Base-by-base conservation (phyloP, 192 early-diverging fungal genomes). In the Paraglomus brasilianum region DNA sequence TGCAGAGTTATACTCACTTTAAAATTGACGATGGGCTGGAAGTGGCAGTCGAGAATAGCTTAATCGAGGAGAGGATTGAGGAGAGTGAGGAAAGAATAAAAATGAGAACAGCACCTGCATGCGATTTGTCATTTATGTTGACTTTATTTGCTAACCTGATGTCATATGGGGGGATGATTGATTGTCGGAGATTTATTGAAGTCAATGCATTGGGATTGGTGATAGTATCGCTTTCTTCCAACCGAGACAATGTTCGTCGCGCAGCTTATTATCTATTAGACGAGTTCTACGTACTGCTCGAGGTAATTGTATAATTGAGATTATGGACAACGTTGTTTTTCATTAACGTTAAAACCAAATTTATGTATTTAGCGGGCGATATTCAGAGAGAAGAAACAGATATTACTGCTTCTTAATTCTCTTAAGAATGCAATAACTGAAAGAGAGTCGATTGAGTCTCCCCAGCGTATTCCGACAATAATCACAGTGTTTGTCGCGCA, bases 121-220 rank as follows among this genome's bases (percentile, higher is more conserved):
- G 92, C 64, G 89, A 92, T 72, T 80, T 84, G 22, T 70, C 77
- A 7, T 93, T 91, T 73, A 80, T 91, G 70, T 73, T 93, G 24
- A 89, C 92, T 19, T 77, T 91, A 11, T 82, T 91, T 71, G 85
- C 85, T 1, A 81, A 74, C 11, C 67, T 80, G 47, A 72, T 91
- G 52, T 30, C 72, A 5, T 75, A 75, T 24, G 82, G 83, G 17
- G 75, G 77, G 3, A 56, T 70, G 36, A 19, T 92, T 5, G 91
- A 93, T 50, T 70, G 80, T 44, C 80, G 86, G 30, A 76, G 75
- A 4, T 75, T 92, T 43, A 77, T 93, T 38, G 91, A 93, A 72
- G 73, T 70, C 22, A 90, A 93, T 72, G 80, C 80, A 14, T 63
- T 95, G 0, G 92, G 91, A 2, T 71, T 92, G 48, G 77, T 84